Base-by-base conservation (phyloP, 805 yeast genomes). In the Torulaspora maleeae region DNA sequence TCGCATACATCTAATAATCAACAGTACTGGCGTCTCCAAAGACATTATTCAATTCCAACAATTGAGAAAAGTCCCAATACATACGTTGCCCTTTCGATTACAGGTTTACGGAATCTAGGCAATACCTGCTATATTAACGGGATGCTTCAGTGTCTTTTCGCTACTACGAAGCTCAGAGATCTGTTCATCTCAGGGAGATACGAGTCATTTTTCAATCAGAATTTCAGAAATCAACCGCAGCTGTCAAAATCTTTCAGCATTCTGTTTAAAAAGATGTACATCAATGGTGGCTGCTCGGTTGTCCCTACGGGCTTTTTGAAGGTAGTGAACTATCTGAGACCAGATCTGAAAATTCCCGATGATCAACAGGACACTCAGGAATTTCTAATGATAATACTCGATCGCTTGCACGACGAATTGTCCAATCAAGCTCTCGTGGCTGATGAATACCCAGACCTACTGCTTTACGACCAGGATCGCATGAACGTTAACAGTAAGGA, bases 351-450 rank as follows among this genome's bases (percentile, higher is more conserved):
- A 51, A 82, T 85, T 10, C 91, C 91, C 0, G 64, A 74, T 52
- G 87, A 83, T 55, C 95, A 86, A 56, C 93, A 86, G 58, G 95
- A 86, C 61, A 82, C 90, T 1, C 88, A 85, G 44, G 93, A 86
- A 54, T 83, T 83, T 56, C 63, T 86, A 36, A 71, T 83, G 60
- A 78, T 84, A 48, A 52, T 84, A 9, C 65, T 85, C 51, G 90
- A 82, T 56, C 72, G 79, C 50, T 60, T 86, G 10, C 91, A 86
- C 59, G 80, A 80, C 39, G 95, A 86, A 56, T 60, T 84, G 44
- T 58, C 75, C 1, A 67, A 69, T 37, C 66, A 69, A 11, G 62
- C 65, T 5, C 51, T 56, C 6, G 73, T 72, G 12, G 68, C 63
- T 1, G 55, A 58, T 42, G 73, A 69, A 41, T 66, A 64, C 48